These are phyloP conservation scores for Echites panduratus DNA, from an alignment of 257 asterid genomes.

Conservation along the genomic window DNA sequence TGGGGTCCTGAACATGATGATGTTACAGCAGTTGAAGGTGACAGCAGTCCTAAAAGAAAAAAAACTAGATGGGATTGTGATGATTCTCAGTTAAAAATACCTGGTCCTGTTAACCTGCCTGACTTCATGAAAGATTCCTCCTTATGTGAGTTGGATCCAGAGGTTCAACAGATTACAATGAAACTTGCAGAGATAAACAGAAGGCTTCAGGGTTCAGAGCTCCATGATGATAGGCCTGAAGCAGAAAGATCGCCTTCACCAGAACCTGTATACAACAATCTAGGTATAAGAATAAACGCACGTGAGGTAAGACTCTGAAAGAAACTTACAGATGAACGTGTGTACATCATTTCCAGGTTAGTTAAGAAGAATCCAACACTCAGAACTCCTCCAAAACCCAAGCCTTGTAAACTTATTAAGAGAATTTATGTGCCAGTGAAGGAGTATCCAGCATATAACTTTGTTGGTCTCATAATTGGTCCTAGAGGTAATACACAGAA, in stretches of 20 bases:
- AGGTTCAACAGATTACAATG: constrained; percentile 11
- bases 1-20: constrained; percentile 23
- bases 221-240: constrained; percentile 24
- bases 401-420: constrained; percentile 15
- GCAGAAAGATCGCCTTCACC: constrained; percentile 31
- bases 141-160: constrained; percentile 23
- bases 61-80: constrained; percentile 31
- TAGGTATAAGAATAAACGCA: constrained; percentile 27
- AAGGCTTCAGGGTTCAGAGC: constrained; percentile 21
- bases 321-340: constrained; percentile 18
- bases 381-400: constrained; percentile 19
- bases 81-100: constrained; percentile 17
- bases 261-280: constrained; percentile 25
- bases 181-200: constrained; percentile 23
- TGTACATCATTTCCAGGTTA: constrained; percentile 15
- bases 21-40: constrained; percentile 7
- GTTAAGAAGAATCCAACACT: constrained; percentile 13
- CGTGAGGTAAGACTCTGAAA: constrained; percentile 16
- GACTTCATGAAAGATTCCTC: constrained; percentile 14
- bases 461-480: constrained; percentile 38
- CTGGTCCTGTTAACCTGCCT: constrained; percentile 11
- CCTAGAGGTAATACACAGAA: constrained; percentile 44
- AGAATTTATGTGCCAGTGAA: constrained; percentile 29
- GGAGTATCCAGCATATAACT: constrained; percentile 32
- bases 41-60: constrained; percentile 17